These are phyloP conservation scores for Chlamydomonas sp. DNA, from an alignment of 139 green algal species.

Conservation along the genomic window DNA sequence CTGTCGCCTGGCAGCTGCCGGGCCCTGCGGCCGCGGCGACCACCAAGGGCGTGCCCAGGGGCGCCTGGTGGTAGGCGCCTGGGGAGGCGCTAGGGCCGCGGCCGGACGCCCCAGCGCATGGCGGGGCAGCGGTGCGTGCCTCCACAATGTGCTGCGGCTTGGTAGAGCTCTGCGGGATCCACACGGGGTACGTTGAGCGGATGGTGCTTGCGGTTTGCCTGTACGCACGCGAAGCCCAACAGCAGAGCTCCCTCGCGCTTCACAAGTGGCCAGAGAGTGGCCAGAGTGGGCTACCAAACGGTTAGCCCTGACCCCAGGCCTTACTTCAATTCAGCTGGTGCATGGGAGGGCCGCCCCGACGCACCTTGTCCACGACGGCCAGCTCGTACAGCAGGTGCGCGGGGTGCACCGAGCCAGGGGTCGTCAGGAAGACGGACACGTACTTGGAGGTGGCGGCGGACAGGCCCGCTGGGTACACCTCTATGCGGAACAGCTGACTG, in stretches of 20 bases:
- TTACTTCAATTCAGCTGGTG: not conserved
- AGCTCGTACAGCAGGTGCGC: conserved; percentile 60
- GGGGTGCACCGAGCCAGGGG: conserved; percentile 34
- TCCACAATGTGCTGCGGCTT: conserved; percentile 35
- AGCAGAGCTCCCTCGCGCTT: too few species aligned
- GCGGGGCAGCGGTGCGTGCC: conserved; percentile 2
- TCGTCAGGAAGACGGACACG: conserved; percentile 62
- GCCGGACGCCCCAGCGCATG: not conserved
- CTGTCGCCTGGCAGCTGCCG: not conserved
- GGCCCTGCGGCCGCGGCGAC: too few species aligned
- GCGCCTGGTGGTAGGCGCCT: too few species aligned
- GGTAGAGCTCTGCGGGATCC: not conserved
- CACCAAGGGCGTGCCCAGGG: too few species aligned
- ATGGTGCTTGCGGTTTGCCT: not conserved
- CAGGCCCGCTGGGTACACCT: conserved; percentile 62
- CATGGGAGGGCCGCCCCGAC: not conserved
- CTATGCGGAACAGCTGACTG: conserved; percentile 59
- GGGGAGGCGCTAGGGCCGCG: too few species aligned
- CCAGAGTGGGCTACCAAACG: too few species aligned
- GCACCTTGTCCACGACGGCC: conserved; percentile 60
- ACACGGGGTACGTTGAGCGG: not conserved
- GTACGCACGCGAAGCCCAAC: too few species aligned
- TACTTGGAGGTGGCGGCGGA: conserved; percentile 43
- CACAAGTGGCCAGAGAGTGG: too few species aligned
- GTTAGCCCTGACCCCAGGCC: not conserved